phyloP scores from a whole-genome alignment of 1,139 yeast species.

The Sugiyamaella xylanicola region DNA sequence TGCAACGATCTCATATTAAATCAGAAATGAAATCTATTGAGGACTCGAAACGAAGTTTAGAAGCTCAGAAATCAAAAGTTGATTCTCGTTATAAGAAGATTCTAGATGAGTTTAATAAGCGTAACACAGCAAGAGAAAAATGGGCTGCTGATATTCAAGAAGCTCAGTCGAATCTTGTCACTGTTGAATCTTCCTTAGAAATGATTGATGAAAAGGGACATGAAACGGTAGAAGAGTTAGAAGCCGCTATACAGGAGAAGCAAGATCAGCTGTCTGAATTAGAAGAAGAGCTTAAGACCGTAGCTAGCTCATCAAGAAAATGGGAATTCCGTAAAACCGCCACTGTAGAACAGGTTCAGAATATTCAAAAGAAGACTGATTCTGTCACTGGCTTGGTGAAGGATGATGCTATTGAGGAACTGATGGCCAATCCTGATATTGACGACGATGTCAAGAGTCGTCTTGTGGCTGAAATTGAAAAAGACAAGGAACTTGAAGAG shows the following conservation, averaged over 20 bases:
- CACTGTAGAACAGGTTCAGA: conserved; percentile 28
- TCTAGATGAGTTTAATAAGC: conserved; percentile 32
- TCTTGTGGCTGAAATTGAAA: conserved; percentile 31
- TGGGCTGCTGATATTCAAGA: conserved; percentile 33
- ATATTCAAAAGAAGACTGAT: conserved; percentile 31
- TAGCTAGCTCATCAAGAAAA: conserved; percentile 28
- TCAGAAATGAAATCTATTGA: conserved; percentile 55
- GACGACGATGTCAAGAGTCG: conserved; percentile 29
- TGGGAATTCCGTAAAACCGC: conserved; percentile 30
- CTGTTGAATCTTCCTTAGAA: conserved; percentile 26
- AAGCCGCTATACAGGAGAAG: conserved; percentile 23
- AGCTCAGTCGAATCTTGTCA: conserved; percentile 24
- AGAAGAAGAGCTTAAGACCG: conserved; percentile 47
- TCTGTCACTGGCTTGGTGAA: conserved; percentile 31
- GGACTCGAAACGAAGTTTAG: conserved; percentile 44
- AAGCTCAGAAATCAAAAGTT: conserved; percentile 41
- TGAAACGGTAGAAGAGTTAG: conserved; percentile 23
- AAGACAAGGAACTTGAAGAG: conserved; percentile 36
- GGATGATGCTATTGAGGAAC: conserved; percentile 30
- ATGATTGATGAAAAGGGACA: conserved; percentile 23
- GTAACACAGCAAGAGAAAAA: conserved; percentile 26
- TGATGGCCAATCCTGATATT: conserved; percentile 30
- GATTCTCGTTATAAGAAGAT: conserved; percentile 34
- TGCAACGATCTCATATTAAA: conserved; percentile 50
- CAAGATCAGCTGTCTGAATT: conserved; percentile 39